Base-by-base conservation (phyloP, 176 grass and related monocot genomes). In the Phyllostachys edulis region DNA sequence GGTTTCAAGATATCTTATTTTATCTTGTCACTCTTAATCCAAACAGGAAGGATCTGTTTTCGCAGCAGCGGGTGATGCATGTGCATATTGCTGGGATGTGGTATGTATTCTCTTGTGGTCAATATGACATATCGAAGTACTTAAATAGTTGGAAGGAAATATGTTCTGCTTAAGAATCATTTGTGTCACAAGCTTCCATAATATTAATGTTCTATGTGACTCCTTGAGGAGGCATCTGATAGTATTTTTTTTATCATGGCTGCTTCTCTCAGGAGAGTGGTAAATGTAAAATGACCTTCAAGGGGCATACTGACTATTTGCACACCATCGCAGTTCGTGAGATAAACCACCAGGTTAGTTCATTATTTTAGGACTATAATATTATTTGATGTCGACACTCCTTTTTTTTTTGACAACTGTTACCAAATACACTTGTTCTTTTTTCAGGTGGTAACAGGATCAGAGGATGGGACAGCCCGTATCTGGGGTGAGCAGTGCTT, bases 71-170 rank as follows among this genome's bases (percentile, higher is more conserved):
- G 96, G 91, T 62, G 96, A 98, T 94, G 89, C 87, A 82, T 89
- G 91, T 86, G 89, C 91, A 85, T 98, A 95, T 84, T 89, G 85
- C 80, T 98, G 96, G 96, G 96, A 98, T 91, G 85, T 92, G 91
- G 96, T 98, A 98, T 76, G 89, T 92, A 89, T 82, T 76, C 46
- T 69, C 70, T 67, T 76, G 87, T 83, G 82, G 78, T 82, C 88
- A 86, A 84, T 88, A 41, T 1, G 32, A 41, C 12, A 65, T 63
- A 66, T 79, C 50, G 37, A 63, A 78, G 24, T 59, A n/a, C 46
- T 78, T 24, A 75, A 39, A n/a, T 72, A 71, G 29, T 41, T 52
- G 14, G 69, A 61, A 77, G 18, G 21, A 88, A 78, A 67, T 78
- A 23, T 26, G 60, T 79, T 76, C 36, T 86, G 15, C 76, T 68